Percentiles rank a stretch among this genome's conserved stretches.
Conservation (phyloP, 345 rosid species). For the Lumnitzera racemosa region DNA sequence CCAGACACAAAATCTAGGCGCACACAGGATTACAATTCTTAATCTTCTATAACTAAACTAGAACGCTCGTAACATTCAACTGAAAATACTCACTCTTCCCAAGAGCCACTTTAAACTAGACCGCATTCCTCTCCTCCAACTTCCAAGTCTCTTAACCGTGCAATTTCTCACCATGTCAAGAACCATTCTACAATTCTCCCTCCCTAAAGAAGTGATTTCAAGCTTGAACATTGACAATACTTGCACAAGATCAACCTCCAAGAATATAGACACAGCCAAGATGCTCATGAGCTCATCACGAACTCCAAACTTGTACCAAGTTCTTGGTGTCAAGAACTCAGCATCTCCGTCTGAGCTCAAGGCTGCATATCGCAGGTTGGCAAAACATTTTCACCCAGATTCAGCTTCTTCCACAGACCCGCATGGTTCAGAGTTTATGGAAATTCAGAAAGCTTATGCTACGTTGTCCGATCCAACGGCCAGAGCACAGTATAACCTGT, state of each 20-base stretch:
- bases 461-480: slow-evolving; percentile 20
- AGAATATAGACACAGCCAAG: background rate
- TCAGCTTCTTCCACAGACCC: background rate
- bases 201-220: too few relatives aligned
- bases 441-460: slow-evolving; percentile 20
- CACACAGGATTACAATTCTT: background rate
- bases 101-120: too few relatives aligned
- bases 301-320: slow-evolving; percentile 5
- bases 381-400: slow-evolving; percentile 16
- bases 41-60: background rate
- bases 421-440: slow-evolving; percentile 2
- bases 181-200: too few relatives aligned
- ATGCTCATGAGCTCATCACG: background rate
- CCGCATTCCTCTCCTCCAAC: too few relatives aligned
- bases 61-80: background rate
- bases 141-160: too few relatives aligned
- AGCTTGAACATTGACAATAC: too few relatives aligned
- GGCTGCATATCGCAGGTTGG: slow-evolving; percentile 16
- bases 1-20: background rate
- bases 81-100: background rate
- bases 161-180: too few relatives aligned
- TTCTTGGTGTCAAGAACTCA: slow-evolving; percentile 1
- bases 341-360: slow-evolving; percentile 17
- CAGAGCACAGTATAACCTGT: slow-evolving; percentile 18
- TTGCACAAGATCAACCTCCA: background rate